Evolutionary conservation across 202 grass and related monocot genomes (phyloP).

Genomic region (Zizania palustris): DNA sequence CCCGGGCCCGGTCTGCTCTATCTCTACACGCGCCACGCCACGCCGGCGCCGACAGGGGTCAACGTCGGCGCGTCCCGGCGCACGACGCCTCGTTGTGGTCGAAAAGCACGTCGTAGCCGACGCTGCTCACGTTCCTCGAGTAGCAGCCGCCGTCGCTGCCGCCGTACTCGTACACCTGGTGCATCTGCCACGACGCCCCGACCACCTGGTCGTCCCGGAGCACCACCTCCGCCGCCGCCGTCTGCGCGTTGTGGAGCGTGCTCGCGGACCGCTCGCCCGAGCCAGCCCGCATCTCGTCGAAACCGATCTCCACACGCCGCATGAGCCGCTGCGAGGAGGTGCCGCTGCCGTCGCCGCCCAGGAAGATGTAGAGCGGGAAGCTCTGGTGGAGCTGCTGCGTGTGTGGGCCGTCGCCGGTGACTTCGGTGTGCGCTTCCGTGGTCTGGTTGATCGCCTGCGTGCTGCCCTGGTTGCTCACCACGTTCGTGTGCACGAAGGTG

Average conservation of each 20-base stretch:
- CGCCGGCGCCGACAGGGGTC: slow-evolving; percentile 33
- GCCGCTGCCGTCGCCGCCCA: slow-evolving; percentile 52
- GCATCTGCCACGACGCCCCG: slow-evolving; percentile 57
- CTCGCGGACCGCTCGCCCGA: slow-evolving; percentile 22
- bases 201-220: slow-evolving; percentile 63
- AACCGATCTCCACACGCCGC: slow-evolving; percentile 56
- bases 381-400: slow-evolving; percentile 52
- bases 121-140: slow-evolving; percentile 71
- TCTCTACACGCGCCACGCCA: slow-evolving; percentile 15
- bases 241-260: slow-evolving; percentile 64
- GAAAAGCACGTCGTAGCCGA: slow-evolving; percentile 69
- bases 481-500: slow-evolving; percentile 59
- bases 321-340: slow-evolving; percentile 50
- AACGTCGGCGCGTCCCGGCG: slow-evolving; percentile 43
- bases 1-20: slow-evolving; percentile 22
- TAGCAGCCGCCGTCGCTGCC: slow-evolving; percentile 76
- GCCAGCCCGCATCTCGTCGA: slow-evolving; percentile 47
- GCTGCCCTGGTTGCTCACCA: slow-evolving; percentile 52
- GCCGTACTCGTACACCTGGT: slow-evolving; percentile 71
- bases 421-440: slow-evolving; percentile 30
- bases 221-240: slow-evolving; percentile 59
- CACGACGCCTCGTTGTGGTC: slow-evolving; percentile 68
- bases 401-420: slow-evolving; percentile 14
- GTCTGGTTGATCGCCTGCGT: slow-evolving; percentile 71
- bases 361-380: slow-evolving; percentile 74